Percentiles rank a stretch among this genome's conserved stretches.
phyloP scores from a whole-genome alignment of 2,329 filamentous ascomycete genomes.

The Alternaria novae-zelandiae region DNA sequence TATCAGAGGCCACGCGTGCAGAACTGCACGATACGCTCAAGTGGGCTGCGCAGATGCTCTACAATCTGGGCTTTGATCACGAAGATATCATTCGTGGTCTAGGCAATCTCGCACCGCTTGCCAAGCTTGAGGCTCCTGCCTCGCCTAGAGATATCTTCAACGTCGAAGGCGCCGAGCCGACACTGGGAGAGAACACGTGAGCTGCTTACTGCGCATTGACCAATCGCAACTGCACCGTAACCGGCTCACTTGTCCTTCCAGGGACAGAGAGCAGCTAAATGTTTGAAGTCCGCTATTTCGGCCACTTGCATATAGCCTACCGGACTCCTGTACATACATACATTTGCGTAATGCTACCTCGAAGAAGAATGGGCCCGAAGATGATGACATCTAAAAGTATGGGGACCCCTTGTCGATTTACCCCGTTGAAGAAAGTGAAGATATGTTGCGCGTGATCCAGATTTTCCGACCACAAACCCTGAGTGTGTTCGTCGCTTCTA shows the following conservation, averaged over 20 bases:
- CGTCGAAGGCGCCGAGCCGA: constrained; percentile 13
- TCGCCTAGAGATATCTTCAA: constrained; percentile 5
- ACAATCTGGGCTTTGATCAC: constrained; percentile 41
- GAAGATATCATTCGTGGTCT: constrained; percentile 42
- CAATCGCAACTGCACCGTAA: neutral
- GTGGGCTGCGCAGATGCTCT: constrained; percentile 41
- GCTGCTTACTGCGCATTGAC: neutral
- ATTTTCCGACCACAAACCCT: constrained; percentile 16
- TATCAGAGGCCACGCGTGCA: constrained; percentile 18
- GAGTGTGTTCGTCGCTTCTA: constrained; percentile 17
- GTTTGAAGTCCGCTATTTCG: constrained; percentile 19
- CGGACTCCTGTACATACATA: constrained; percentile 16
- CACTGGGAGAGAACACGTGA: neutral
- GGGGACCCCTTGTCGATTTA: neutral
- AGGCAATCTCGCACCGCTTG: constrained; percentile 38
- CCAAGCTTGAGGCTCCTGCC: constrained; percentile 38
- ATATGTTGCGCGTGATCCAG: constrained; percentile 5
- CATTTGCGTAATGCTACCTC: neutral
- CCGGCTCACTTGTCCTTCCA: neutral
- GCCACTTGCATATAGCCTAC: constrained; percentile 25
- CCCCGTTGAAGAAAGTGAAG: neutral
- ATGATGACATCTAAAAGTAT: neutral
- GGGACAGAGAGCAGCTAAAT: neutral
- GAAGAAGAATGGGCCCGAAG: neutral
- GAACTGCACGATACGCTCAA: constrained; percentile 36